Evolutionary conservation across 2,329 filamentous ascomycete genomes (phyloP).

Genomic region (Hymenoscyphus fructigenus): DNA sequence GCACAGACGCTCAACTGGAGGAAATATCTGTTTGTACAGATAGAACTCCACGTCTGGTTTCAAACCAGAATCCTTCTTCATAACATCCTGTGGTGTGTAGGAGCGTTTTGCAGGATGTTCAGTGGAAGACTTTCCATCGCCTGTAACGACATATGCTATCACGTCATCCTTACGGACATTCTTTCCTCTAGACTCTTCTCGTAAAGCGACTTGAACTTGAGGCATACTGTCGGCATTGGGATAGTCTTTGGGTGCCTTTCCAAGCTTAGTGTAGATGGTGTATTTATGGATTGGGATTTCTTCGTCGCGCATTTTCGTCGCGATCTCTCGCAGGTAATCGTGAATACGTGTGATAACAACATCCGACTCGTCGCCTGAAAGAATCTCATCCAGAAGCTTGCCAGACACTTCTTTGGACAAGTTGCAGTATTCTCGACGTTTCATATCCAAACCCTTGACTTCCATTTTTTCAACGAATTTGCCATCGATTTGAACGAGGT

Average conservation of each 20-base stretch:
- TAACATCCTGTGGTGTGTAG: slow-evolving; percentile 79
- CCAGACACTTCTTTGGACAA: slow-evolving; percentile 93
- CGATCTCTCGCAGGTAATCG: slow-evolving; percentile 85
- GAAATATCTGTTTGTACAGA: slow-evolving; percentile 96
- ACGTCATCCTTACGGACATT: slow-evolving; percentile 90
- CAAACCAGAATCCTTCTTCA: slow-evolving; percentile 72
- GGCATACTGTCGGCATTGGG: slow-evolving; percentile 95
- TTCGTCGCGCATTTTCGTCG: slow-evolving; percentile 80
- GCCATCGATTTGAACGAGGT: slow-evolving; percentile 83
- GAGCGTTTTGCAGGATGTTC: slow-evolving; percentile 84
- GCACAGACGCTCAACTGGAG: slow-evolving; percentile 94
- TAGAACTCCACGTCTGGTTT: slow-evolving; percentile 97
- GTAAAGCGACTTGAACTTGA: slow-evolving; percentile 90
- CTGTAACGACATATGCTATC: slow-evolving; percentile 91
- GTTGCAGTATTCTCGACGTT: slow-evolving; percentile 91
- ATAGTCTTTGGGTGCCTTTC: slow-evolving; percentile 90
- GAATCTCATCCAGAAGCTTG: slow-evolving; percentile 86
- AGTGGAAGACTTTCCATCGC: slow-evolving; percentile 59
- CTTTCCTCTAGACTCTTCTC: slow-evolving; percentile 84
- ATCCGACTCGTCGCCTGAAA: slow-evolving; percentile 91
- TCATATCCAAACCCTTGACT: slow-evolving; percentile 98
- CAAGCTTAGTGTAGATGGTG: slow-evolving; percentile 96
- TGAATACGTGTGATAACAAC: slow-evolving; percentile 86
- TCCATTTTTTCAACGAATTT: slow-evolving; percentile 94
- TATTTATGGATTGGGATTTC: slow-evolving; percentile 79